Percentiles rank a stretch among this genome's conserved stretches.
Evolutionary conservation across 805 yeast species (phyloP).

Genomic region (Candida wancherniae): DNA sequence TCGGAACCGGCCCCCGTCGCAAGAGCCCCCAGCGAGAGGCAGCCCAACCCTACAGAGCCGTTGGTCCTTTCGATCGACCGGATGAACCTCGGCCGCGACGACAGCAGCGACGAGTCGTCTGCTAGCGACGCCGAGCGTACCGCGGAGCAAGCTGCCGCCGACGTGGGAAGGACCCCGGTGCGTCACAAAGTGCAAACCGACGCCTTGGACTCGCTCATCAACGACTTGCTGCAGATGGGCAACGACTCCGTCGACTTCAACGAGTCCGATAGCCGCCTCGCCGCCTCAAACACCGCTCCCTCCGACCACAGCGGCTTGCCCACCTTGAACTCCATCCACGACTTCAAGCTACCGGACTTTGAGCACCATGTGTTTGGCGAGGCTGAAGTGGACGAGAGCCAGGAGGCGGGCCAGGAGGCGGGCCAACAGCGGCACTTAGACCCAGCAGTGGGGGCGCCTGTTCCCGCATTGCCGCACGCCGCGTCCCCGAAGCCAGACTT

Average conservation of each 20-base stretch:
- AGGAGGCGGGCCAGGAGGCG: too few relatives aligned
- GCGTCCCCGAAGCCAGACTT: too few relatives aligned
- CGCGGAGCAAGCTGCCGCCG: too few relatives aligned
- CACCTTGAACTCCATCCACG: conserved; percentile 19
- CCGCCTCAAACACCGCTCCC: background rate
- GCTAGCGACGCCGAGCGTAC: too few relatives aligned
- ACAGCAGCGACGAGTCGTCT: conserved; percentile 4
- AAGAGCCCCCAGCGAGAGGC: background rate
- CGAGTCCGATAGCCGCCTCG: background rate
- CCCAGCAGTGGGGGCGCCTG: too few relatives aligned
- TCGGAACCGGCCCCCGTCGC: background rate
- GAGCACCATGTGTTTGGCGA: conserved; percentile 17
- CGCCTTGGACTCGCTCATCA: conserved; percentile 35
- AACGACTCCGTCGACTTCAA: conserved; percentile 4
- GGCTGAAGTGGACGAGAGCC: too few relatives aligned
- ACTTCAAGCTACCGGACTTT: conserved; percentile 27
- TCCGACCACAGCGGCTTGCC: conserved; percentile 15
- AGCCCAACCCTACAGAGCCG: conserved; percentile 7
- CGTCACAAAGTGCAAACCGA: conserved; percentile 20
- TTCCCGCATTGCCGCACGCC: too few relatives aligned
- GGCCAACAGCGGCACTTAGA: too few relatives aligned
- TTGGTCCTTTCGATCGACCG: conserved; percentile 15
- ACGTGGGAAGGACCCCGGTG: too few relatives aligned
- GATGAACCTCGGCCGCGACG: conserved; percentile 8
- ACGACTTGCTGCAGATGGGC: conserved; percentile 28